A percentile compares a stretch with the other conserved stretches of the same genome.
Conservation (phyloP, 1,139 yeast genomes). For the Saccharomyces hybrid region DNA sequence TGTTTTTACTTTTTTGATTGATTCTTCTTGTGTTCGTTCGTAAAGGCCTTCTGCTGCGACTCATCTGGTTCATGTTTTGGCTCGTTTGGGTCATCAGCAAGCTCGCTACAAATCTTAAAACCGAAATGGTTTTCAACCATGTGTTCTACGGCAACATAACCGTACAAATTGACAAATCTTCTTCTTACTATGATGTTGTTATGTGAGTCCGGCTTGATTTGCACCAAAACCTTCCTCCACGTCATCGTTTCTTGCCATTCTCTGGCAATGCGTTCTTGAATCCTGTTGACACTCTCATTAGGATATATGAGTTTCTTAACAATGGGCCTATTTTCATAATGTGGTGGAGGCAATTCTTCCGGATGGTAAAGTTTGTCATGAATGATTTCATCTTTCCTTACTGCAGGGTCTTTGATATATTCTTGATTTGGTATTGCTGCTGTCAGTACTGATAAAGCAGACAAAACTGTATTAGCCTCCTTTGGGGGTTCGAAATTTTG, state of each 20-base stretch:
- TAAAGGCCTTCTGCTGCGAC: background rate
- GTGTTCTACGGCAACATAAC: constrained; percentile 91
- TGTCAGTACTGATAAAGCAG: constrained; percentile 53
- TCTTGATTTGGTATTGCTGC: constrained; percentile 79
- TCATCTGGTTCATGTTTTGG: background rate
- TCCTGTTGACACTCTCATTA: constrained; percentile 31
- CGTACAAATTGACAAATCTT: constrained; percentile 86
- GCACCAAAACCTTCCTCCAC: constrained; percentile 90
- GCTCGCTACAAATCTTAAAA: constrained; percentile 10
- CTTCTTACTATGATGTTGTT: constrained; percentile 87
- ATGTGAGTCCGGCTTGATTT: constrained; percentile 88
- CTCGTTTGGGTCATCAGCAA: constrained; percentile 1
- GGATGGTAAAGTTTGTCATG: constrained; percentile 76
- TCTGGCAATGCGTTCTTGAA: constrained; percentile 83
- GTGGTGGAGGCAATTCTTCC: constrained; percentile 53
- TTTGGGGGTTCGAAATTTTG: constrained; percentile 41
- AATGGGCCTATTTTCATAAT: constrained; percentile 26
- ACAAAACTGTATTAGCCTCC: constrained; percentile 47
- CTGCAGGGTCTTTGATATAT: constrained; percentile 53
- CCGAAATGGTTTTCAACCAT: constrained; percentile 61
- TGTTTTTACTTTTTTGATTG: too few species aligned
- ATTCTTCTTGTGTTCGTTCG: background rate
- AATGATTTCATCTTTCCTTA: constrained; percentile 53
- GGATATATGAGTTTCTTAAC: constrained; percentile 26
- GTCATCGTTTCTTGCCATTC: constrained; percentile 78